Evolutionary conservation across 495 filamentous ascomycete species (phyloP).

Genomic region (Hapsidospora chrysogenum): DNA sequence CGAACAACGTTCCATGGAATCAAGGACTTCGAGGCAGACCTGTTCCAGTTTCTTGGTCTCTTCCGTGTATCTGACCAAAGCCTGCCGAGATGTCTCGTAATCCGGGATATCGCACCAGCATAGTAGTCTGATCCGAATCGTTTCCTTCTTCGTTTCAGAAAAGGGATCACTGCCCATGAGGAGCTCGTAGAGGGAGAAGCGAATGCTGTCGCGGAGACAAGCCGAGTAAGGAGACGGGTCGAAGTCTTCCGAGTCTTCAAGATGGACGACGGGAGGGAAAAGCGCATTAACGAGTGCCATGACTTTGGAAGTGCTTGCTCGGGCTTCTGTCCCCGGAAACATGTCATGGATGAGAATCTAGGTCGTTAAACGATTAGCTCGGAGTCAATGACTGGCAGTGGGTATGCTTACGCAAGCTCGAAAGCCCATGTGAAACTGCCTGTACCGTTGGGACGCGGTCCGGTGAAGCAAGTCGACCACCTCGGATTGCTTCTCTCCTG

Average conservation of each 20-base stretch:
- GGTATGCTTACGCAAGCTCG: slow-evolving; percentile 1
- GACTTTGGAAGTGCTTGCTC: background rate
- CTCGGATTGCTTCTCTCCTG: background rate
- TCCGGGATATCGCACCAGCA: background rate
- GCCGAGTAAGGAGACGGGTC: background rate
- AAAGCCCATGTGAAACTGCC: background rate
- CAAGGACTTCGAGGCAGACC: background rate
- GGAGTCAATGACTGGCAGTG: too few relatives aligned
- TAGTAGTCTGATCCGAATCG: background rate
- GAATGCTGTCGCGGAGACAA: background rate
- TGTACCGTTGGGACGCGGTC: background rate
- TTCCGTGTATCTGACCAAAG: slow-evolving; percentile 1
- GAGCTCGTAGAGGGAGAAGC: background rate
- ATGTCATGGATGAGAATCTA: too few relatives aligned
- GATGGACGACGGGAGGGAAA: background rate
- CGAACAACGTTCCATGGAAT: background rate
- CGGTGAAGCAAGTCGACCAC: background rate
- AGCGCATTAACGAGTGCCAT: slow-evolving; percentile 3
- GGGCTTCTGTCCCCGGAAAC: background rate
- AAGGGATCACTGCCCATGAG: background rate
- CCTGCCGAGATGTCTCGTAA: background rate
- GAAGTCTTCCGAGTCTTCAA: slow-evolving; percentile 1
- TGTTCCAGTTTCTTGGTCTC: slow-evolving; percentile 1
- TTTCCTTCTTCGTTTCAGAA: background rate
- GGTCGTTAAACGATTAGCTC: too few relatives aligned